Base-by-base conservation (phyloP, 2,329 filamentous ascomycete species). In the Botrytis porri region DNA sequence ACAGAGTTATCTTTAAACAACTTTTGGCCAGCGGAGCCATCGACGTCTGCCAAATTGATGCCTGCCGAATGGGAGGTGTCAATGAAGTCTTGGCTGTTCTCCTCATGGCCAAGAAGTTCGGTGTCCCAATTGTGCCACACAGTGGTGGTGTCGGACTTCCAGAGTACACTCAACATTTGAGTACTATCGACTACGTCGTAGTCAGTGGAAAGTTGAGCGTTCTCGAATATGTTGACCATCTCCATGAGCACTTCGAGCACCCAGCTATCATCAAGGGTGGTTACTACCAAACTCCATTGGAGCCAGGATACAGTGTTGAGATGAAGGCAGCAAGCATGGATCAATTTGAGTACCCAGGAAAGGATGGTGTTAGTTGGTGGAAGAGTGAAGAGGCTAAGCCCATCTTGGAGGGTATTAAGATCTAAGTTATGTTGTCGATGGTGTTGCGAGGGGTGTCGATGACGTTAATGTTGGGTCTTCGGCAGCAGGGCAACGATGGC, bases 1-100 rank as follows among this genome's bases (percentile, higher is more conserved):
- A 97, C 85, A 90, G 94, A 57, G 93, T 97, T 76, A 89, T 97
- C 79, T 97, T 97, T 88, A 97, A 97, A 87, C 94, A 97, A 83
- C 88, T 97, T 74, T 88, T 97, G 69, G 88, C 91, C 81, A 86
- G 89, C 3, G 92, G 92, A 69, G 93, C 94, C 74, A 93, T 97
- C 78, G 94, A 96, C 79, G 89, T 97, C 32, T 94, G 93, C 81
- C 94, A 97, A 83, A 92, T 96, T 78, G 94, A 97, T 79, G 94
- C 94, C 4, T 97, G 94, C 85, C 91, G 94, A 39, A 88, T 97
- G 77, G 94, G 94, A 60, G 94, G 94, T 75, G 93, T 97, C 63
- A 97, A 97, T 83, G 94, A 97, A 83, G 94, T 95, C 39, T 86
- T 97, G 37, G 94, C 94, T n/a, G 94, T 97, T 59, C 84, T 97